Percentiles rank a stretch among this genome's conserved stretches.
phyloP scores from a whole-genome alignment of 169 alveolate species.

The Plasmodium gonderi region DNA sequence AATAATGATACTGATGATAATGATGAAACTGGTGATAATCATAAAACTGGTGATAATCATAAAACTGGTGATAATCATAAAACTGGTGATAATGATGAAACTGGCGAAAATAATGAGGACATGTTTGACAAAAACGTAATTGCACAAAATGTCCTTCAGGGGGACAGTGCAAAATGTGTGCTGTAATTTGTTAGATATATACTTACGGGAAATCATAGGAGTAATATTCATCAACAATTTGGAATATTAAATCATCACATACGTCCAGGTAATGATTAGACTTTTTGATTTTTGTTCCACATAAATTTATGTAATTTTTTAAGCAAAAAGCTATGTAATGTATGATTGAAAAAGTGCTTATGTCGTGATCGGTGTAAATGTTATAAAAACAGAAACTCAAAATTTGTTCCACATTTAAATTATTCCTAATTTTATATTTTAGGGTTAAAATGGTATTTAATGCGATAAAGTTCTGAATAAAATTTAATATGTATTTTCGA shows the following conservation, averaged over 20 bases:
- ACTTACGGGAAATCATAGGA: conserved; percentile 45
- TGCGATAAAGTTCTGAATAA: conserved; percentile 34
- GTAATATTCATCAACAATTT: conserved; percentile 20
- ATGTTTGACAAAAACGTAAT: not conserved
- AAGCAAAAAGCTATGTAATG: conserved; percentile 47
- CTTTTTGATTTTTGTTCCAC: conserved; percentile 52
- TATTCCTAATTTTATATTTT: conserved; percentile 25
- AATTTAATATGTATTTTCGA: conserved; percentile 31
- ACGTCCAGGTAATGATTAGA: conserved; percentile 4
- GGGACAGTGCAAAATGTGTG: not conserved
- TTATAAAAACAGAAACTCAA: conserved; percentile 37
- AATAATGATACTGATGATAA: too few relatives aligned
- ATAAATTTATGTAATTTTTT: conserved; percentile 19
- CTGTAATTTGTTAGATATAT: not conserved
- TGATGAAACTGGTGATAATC: too few relatives aligned
- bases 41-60: too few relatives aligned
- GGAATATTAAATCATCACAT: conserved; percentile 38
- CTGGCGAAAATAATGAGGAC: not conserved
- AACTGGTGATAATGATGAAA: too few relatives aligned
- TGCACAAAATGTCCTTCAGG: not conserved
- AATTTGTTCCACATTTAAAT: conserved; percentile 7
- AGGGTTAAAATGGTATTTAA: conserved; percentile 25
- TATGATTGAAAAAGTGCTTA: conserved; percentile 39
- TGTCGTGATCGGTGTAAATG: conserved; percentile 42
- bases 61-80: too few relatives aligned